These are phyloP conservation scores for Claviceps pusilla DNA, from an alignment of 2,329 filamentous ascomycete species.

Conservation along the genomic window DNA sequence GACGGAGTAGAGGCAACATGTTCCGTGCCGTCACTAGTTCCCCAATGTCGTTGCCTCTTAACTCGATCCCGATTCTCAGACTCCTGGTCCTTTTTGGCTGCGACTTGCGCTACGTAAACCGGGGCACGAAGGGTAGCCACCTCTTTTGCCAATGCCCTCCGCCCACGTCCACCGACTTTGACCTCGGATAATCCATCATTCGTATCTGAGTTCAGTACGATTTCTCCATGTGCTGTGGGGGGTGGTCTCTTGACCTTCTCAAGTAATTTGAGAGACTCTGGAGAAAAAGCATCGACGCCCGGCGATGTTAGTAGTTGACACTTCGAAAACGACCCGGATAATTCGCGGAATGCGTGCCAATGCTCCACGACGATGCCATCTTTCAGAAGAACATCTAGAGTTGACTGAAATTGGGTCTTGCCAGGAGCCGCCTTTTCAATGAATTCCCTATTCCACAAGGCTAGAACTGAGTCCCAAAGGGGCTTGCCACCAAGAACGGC, in stretches of 20 bases:
- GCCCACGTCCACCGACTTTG: conserved; percentile 19
- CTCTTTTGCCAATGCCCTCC: conserved; percentile 22
- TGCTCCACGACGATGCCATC: conserved; percentile 23
- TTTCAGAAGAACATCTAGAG: conserved; percentile 24
- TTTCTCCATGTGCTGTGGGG: neutral
- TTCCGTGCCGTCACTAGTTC: neutral
- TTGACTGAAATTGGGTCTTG: conserved; percentile 23
- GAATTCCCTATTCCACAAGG: conserved; percentile 29
- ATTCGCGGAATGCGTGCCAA: conserved; percentile 28
- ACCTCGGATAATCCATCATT: conserved; percentile 1
- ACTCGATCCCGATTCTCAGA: conserved; percentile 8
- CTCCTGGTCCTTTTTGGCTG: conserved; percentile 17
- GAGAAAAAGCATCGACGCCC: conserved; percentile 26
- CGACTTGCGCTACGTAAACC: conserved; percentile 29
- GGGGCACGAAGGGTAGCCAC: conserved; percentile 36
- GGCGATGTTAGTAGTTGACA: conserved; percentile 29
- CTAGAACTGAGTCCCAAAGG: conserved; percentile 32
- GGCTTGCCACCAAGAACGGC: conserved; percentile 36
- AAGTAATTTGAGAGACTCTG: conserved; percentile 27
- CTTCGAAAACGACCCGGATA: conserved; percentile 27
- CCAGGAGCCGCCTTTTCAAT: conserved; percentile 25
- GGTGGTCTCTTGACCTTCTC: conserved; percentile 32
- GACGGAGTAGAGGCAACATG: neutral
- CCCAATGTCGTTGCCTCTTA: conserved; percentile 7
- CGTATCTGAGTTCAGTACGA: neutral